phyloP scores from a whole-genome alignment of 2,329 filamentous ascomycete genomes.

The Cladosporium halotolerans region DNA sequence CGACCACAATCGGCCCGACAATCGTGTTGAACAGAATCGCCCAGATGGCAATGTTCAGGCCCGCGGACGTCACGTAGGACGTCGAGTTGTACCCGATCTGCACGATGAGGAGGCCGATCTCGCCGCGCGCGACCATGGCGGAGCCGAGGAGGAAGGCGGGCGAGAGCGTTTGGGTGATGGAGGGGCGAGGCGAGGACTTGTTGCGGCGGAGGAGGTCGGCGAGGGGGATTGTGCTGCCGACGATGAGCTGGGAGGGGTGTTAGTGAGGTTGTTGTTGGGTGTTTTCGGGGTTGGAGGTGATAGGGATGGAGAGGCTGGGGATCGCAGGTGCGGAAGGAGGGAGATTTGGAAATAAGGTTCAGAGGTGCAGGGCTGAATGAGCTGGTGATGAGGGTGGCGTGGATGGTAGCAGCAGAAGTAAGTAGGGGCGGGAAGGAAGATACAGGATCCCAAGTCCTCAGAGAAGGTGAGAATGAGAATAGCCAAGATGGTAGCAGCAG shows the following conservation, averaged over 20 bases:
- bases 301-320: neutral
- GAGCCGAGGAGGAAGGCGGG: slow-evolving; percentile 20
- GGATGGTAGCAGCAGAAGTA: too few species aligned
- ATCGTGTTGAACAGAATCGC: slow-evolving; percentile 25
- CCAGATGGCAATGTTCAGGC: slow-evolving; percentile 13
- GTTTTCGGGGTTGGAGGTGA: too few species aligned
- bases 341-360: too few species aligned
- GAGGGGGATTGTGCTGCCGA: neutral
- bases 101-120: slow-evolving; percentile 27
- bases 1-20: slow-evolving; percentile 23
- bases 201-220: neutral
- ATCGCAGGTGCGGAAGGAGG: too few species aligned
- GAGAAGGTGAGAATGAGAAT: too few species aligned
- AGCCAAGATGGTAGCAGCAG: too few species aligned
- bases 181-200: too few species aligned
- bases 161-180: too few species aligned
- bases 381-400: too few species aligned
- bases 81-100: slow-evolving; percentile 28
- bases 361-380: too few species aligned
- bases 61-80: slow-evolving; percentile 22
- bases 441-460: too few species aligned
- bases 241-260: neutral
- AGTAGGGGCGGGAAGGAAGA: too few species aligned
- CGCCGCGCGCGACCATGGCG: slow-evolving; percentile 26
- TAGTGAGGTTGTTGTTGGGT: neutral